Base-by-base conservation (phyloP, 2,329 filamentous ascomycete species). In the Cladosporium phlei region DNA sequence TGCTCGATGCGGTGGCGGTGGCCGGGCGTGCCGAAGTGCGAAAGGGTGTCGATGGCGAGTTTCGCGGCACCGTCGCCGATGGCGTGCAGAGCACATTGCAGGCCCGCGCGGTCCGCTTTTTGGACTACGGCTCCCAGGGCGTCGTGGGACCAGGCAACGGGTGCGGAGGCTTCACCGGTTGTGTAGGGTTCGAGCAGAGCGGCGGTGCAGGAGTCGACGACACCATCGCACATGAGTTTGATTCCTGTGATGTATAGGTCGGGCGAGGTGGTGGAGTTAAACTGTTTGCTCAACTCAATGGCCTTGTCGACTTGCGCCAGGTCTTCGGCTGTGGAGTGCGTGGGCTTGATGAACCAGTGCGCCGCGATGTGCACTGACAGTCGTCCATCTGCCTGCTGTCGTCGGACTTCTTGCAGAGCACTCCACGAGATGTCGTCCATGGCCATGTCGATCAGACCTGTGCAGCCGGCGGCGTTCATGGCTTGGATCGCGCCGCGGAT, bases 181-280 rank as follows among this genome's bases (percentile, higher is more conserved):
- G 72, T 67, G 56, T 84, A 84, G 0, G 81, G 80, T 57, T 82
- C 73, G 1, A 69, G 68, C 2, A 85, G 62, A 0, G 75, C 78
- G 0, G 81, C 81, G 1, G 81, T 84, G 61, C 80, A 85, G 0
- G 77, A 77, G 52, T 85, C 81, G 28, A 85, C 71, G 27, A 82
- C 78, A 9, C 81, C 81, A 49, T 85, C 81, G 55, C 76, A 78
- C 29, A 85, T 81, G 17, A 84, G 62, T 58, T 85, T 85, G 61
- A 84, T 74, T 4, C 81, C 81, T 0, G 79, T 74, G 7, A 85
- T 61, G 14, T 76, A 66, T 46, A 69, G 69, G 51, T 75, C 69
- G 1, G 72, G 73, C 38, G 64, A 70, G 4, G 66, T 72, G 2
- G 62, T 48, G 10, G 57, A 60, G 56, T 72, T 76, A 61, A 70